phyloP scores from a whole-genome alignment of 1,284 basidiomycete species.

The Ceratobasidium sp. region DNA sequence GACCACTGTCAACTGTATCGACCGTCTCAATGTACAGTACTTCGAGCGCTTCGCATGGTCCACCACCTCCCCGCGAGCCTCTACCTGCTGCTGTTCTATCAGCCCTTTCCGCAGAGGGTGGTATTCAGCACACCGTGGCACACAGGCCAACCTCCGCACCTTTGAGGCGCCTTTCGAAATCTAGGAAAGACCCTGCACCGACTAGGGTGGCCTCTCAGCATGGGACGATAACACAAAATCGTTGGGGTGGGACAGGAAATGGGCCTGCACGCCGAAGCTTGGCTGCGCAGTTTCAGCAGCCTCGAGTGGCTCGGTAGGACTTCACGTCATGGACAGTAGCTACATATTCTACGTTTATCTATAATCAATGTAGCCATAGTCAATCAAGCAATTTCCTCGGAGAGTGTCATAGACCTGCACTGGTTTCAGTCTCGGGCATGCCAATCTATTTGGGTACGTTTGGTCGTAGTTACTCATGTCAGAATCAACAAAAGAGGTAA shows the following conservation, averaged over 20 bases:
- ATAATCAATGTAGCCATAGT: background rate
- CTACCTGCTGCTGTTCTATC: background rate
- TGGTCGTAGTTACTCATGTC: background rate
- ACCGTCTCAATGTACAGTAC: conserved; percentile 28
- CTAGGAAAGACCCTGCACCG: conserved; percentile 7
- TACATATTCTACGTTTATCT: background rate
- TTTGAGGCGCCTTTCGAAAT: conserved; percentile 16
- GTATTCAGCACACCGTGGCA: background rate
- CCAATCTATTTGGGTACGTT: too few relatives aligned
- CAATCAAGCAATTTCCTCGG: background rate
- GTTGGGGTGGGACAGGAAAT: conserved; percentile 39
- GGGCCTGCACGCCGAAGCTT: conserved; percentile 24
- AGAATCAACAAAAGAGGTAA: background rate
- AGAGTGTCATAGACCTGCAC: background rate
- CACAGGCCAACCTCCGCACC: background rate
- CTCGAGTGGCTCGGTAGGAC: background rate
- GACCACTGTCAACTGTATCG: conserved; percentile 24
- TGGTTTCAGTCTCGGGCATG: too few relatives aligned
- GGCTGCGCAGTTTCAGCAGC: conserved; percentile 32
- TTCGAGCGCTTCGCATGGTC: conserved; percentile 40
- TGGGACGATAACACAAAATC: conserved; percentile 20
- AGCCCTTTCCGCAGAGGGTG: background rate
- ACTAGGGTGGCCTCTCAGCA: conserved; percentile 19
- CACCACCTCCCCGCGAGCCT: conserved; percentile 22
- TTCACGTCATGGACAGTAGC: background rate